A percentile compares a stretch with the other conserved stretches of the same genome.
Evolutionary conservation across 257 asterid species (phyloP).

Genomic region (Galeopsis tetrahit): DNA sequence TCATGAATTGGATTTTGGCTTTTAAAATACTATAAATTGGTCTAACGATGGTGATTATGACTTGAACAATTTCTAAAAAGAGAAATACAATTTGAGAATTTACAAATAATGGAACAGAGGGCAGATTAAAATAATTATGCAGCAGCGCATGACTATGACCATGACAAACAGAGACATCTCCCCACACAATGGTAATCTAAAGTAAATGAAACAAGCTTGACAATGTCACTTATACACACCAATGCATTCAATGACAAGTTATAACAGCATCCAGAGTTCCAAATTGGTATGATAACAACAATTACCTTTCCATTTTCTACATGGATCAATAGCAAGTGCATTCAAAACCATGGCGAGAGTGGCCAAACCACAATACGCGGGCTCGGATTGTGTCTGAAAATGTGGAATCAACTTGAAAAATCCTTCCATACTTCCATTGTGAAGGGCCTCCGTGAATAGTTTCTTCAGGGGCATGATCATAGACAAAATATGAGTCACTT

Average conservation of each 20-base stretch:
- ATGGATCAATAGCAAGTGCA: slow-evolving; percentile 83
- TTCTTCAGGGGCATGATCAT: slow-evolving; percentile 46
- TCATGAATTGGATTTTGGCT: not conserved
- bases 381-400: slow-evolving; percentile 85
- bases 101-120: not conserved
- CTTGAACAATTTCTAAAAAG: not conserved
- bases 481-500: slow-evolving; percentile 18
- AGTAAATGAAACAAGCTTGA: not conserved
- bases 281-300: not conserved
- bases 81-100: not conserved
- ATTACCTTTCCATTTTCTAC: slow-evolving; percentile 82
- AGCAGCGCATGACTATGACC: not conserved
- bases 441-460: slow-evolving; percentile 62
- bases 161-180: not conserved
- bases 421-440: slow-evolving; percentile 71
- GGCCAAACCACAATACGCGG: slow-evolving; percentile 81
- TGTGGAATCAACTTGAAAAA: slow-evolving; percentile 69
- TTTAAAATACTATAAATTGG: not conserved
- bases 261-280: not conserved
- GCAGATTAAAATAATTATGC: not conserved
- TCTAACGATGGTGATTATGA: not conserved
- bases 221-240: not conserved
- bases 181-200: not conserved
- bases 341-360: slow-evolving; percentile 77
- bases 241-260: not conserved